Evolutionary conservation across 2,329 filamentous ascomycete species (phyloP), one percentile per base, ranked within the genome.

Genomic region (Colletotrichum liriopes): DNA sequence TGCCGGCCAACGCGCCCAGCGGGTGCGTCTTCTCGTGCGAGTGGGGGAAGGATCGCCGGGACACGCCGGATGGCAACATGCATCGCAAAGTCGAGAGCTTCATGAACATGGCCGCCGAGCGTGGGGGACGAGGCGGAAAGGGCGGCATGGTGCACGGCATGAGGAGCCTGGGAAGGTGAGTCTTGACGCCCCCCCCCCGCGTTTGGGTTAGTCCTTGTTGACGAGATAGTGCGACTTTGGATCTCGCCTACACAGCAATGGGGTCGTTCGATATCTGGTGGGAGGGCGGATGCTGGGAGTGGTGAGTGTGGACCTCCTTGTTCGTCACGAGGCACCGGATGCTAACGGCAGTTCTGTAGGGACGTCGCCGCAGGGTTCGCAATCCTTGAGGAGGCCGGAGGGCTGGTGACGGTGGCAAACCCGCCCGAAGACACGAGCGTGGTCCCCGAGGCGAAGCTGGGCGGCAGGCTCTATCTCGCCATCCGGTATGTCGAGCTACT

Each of bases 241-340:
- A 94, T 80, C 81, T 95, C 60, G 93, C 92, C 0, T 95, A 94
- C 79, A 89, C 90, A 12, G 93, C 93, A 16, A 93, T 93, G 87
- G 93, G 93, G 0, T 86, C 90, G 0, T 91, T 94, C 75, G 93
- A 95, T 81, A 93, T 94, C 14, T 94, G 93, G 93, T 95, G 93
- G 93, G 93, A 95, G 78, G 93, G 92, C 3, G 93, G 93, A 0
- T 94, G 92, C 77, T 94, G 93, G 93, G 93, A 94, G 81, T 95
- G 93, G 91, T 91, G 76, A 75, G 86, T 80, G 2, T 80, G 2
- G 73, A 29, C 20, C 65, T 32, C 11, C 29, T 12, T n/a, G 51
- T 37, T 16, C 16, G 58, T 72, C 87, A 86, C 29, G 32, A 5
- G 52, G 11, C 20, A 18, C n/a, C 94, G 4, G 92, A 92, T 1